These are phyloP conservation scores for Tetraselmis striata DNA, from an alignment of 139 green algal genomes.

Conservation along the genomic window DNA sequence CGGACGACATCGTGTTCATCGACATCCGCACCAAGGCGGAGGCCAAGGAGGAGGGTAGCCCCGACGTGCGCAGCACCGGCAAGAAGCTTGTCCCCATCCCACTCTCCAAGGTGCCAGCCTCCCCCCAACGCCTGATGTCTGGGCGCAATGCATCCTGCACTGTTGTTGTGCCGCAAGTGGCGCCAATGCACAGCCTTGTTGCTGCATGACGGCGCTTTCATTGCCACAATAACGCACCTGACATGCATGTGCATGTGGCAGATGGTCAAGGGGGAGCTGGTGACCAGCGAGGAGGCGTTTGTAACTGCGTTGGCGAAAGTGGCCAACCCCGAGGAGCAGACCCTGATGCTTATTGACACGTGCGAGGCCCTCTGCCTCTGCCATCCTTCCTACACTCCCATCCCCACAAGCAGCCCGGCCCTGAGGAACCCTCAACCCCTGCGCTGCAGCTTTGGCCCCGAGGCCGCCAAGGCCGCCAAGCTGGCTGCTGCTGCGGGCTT, in stretches of 20 bases:
- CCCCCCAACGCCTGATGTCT: no score
- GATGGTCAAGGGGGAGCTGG: slow-evolving; percentile 9
- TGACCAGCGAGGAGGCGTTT: slow-evolving; percentile 28
- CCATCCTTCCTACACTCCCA: no score
- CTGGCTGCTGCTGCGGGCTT: slow-evolving; percentile 15
- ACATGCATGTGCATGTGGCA: no score
- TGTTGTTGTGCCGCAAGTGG: no score
- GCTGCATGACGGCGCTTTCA: no score
- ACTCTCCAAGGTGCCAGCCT: slow-evolving; percentile 15
- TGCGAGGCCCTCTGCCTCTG: neutral
- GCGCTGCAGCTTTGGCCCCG: slow-evolving; percentile 15
- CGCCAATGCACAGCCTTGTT: no score
- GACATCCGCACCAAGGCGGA: slow-evolving; percentile 38
- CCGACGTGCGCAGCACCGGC: slow-evolving; percentile 29
- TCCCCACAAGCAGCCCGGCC: no score
- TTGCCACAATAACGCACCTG: no score
- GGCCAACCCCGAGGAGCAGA: slow-evolving; percentile 11
- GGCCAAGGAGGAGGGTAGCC: slow-evolving; percentile 23
- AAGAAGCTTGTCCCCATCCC: slow-evolving; percentile 22
- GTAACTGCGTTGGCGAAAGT: slow-evolving; percentile 28
- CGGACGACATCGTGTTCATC: slow-evolving; percentile 17
- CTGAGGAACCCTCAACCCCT: neutral
- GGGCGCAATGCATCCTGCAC: no score
- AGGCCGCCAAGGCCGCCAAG: slow-evolving; percentile 18
- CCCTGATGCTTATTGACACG: slow-evolving; percentile 37